Evolutionary conservation across 2,329 filamentous ascomycete species (phyloP).

Genomic region (Fusarium buxicola): DNA sequence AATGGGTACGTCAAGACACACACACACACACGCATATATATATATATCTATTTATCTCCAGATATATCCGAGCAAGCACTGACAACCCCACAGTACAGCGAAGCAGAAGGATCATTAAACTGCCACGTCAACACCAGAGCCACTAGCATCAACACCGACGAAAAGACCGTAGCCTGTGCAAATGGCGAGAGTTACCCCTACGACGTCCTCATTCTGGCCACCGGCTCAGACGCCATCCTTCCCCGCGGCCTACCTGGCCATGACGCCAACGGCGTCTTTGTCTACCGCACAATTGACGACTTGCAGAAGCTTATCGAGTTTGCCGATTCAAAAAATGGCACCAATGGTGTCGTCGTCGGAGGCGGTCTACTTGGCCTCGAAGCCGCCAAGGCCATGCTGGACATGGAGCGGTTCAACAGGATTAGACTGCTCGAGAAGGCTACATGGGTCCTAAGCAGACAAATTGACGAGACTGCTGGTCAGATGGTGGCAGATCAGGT

Average conservation of each 20-base stretch:
- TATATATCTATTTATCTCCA: too few species aligned
- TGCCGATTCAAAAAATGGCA: conserved; percentile 73
- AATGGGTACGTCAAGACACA: conserved; percentile 71
- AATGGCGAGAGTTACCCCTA: conserved; percentile 78
- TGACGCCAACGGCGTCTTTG: conserved; percentile 86
- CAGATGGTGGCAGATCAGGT: conserved; percentile 86
- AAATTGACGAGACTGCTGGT: conserved; percentile 85
- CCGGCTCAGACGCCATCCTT: conserved; percentile 85
- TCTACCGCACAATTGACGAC: conserved; percentile 88
- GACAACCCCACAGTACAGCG: conserved; percentile 67
- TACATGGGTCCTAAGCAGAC: conserved; percentile 83
- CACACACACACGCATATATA: too few species aligned
- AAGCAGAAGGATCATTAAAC: conserved; percentile 74
- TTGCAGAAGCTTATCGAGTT: conserved; percentile 81
- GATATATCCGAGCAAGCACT: conserved; percentile 1
- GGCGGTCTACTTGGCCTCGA: conserved; percentile 88
- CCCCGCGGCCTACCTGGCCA: conserved; percentile 78
- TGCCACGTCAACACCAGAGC: conserved; percentile 82
- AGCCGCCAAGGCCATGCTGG: conserved; percentile 92
- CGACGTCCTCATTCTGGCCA: conserved; percentile 85
- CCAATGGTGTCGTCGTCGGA: conserved; percentile 81
- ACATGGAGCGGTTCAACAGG: conserved; percentile 77
- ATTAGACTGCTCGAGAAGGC: conserved; percentile 87
- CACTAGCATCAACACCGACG: conserved; percentile 69
- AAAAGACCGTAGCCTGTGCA: conserved; percentile 76